Base-by-base conservation (phyloP, 768 basidiomycete genomes). In the Agrocybe pediades region DNA sequence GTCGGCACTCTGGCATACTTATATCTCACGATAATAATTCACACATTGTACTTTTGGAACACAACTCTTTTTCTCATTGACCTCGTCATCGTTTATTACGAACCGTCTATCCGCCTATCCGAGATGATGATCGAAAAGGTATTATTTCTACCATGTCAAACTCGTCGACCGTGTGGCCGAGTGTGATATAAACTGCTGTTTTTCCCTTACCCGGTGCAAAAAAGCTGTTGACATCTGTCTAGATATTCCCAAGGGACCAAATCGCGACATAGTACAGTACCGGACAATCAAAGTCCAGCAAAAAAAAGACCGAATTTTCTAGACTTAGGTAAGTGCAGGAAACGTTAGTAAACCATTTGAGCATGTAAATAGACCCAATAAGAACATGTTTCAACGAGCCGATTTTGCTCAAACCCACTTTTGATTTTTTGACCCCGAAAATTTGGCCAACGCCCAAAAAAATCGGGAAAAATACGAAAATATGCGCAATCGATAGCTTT, bases 1-100 rank as follows among this genome's bases (percentile, higher is more conserved):
- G 55, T 61, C 60, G 60, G 51, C 60, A 61, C 44, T 51, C 25
- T 57, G 54, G 26, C 60, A 61, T 53, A 44, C 25, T 46, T 55
- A 55, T 56, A 55, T 61, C 53, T 40, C 51, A 49, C 51, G 54
- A 55, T 20, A 41, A 51, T 49, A 36, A 29, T 43, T 41, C 50
- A 41, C 43, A 26, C 33, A 15, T 15, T 20, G 51, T 50, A 39
- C 54, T 40, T 45, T 42, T 51, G 50, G 26, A 51, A 41, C 48
- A 41, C 23, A 24, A n/a, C n/a, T n/a, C n/a, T n/a, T 23, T 53
- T 40, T 44, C 29, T n/a, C 23, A 33, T 30, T n/a, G 25, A 46
- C 41, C 45, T 53, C 29, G 43, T 23, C 44, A 27, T 41, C 29
- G 29, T 36, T 11, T 15, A 36, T 36, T 36, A 36, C n/a, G 13